Evolutionary conservation across 106 monocot species (phyloP), one percentile per base, ranked within the genome.

Genomic region (Acanthochlamys bracteata): DNA sequence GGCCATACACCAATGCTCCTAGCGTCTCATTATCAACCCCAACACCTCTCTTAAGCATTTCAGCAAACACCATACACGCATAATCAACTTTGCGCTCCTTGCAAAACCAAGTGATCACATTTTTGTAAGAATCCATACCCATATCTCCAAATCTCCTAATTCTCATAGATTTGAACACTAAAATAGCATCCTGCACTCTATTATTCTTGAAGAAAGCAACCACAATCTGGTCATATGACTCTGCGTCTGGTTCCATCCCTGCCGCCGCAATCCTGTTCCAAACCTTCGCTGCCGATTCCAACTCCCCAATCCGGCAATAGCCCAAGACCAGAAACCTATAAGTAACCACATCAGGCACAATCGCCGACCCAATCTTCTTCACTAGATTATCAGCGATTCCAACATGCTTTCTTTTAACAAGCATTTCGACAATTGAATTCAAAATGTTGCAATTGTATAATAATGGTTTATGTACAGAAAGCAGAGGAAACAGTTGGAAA

Each of bases 41-140:
- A 4, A 94, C 16, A 8, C 90, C 89, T 78, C 81, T 84, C 69
- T 94, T 94, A 0, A 90, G 40, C 86, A 94, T 90, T 70, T 94
- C 86, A 16, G 60, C 86, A 7, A 82, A 65, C 69, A 90, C 42
- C 79, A 82, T 79, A 65, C 72, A 58, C 1, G 82, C 81, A 24
- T 60, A 23, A 16, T 24, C 51, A 7, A 89, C 25, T 61, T 64
- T 75, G 20, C 94, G 79, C 60, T 67, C 53, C 41, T 94, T 94
- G 71, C 83, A 72, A 70, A 83, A 2, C 94, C 84, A 86, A 0
- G 27, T 16, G 58, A 94, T 79, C 64, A 86, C 72, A 1, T 20
- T 41, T 8, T 72, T 24, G 60, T 84, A 94, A 23, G 71, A 72
- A 33, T 25, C 54, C 4, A 57, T 40, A 25, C 78, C 61, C 26